Evolutionary conservation across 1,139 yeast species (phyloP), one percentile per base, ranked within the genome.

Genomic region (Zygotorulaspora mrakii): DNA sequence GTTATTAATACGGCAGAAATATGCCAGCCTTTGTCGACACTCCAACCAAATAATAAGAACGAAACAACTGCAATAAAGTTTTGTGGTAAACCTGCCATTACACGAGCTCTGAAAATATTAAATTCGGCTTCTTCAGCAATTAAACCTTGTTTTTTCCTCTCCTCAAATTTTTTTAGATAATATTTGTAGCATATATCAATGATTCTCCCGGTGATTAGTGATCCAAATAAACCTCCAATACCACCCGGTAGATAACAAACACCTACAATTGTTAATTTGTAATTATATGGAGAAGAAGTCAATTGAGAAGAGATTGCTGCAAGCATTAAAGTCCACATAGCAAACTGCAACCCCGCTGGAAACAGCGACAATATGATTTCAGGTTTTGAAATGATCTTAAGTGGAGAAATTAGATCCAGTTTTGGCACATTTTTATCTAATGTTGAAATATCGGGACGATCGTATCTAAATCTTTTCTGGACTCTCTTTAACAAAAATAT

Each of bases 171-270:
- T 10, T 28, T 37, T 10, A 50, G 25, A 2, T 46, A 43, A 25
- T 49, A 56, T 39, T 57, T 66, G 53, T 74, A 78, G 30, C 64
- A 57, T 48, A 59, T 54, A 51, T 79, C 82, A 29, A 77, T 53
- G 1, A 73, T 27, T 41, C 61, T 64, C 1, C 84, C 84, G 3
- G 74, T 66, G 1, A 59, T 38, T 2, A 77, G 43, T 0, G 83
- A 70, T 1, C 82, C 82, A 3, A 66, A 29, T 4, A 77, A 59
- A 0, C 79, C 73, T 8, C 79, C 81, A 21, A 71, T 46, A 10
- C 85, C 84, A 1, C 77, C 75, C 2, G 82, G 76, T 25, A 79
- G 56, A 53, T 75, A 85, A 3, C 94, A 94, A 20, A 83, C 69
- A 3, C 94, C 94, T 17, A 83, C 69, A 23, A 74, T 69, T 14